These are phyloP conservation scores for Lasiosphaeria ovina DNA, from an alignment of 495 filamentous ascomycete species.

Conservation along the genomic window DNA sequence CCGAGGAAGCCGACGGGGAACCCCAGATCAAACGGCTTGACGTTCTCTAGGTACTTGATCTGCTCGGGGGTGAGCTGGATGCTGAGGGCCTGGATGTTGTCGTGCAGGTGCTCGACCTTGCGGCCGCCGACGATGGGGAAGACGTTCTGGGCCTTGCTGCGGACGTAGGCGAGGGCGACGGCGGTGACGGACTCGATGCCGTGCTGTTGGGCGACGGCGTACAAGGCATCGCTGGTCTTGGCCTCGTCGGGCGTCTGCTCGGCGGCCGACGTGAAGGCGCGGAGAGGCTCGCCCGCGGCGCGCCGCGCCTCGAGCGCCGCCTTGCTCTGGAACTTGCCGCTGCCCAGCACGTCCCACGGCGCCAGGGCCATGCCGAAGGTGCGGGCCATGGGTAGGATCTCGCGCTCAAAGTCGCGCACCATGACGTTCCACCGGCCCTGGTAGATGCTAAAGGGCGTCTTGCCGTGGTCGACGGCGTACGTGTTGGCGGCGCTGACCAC, in stretches of 20 bases:
- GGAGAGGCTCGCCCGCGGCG: slow-evolving; percentile 34
- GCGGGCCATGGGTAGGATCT: slow-evolving; percentile 56
- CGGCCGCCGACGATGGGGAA: slow-evolving; percentile 53
- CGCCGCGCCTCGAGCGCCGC: slow-evolving; percentile 36
- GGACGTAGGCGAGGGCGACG: slow-evolving; percentile 53
- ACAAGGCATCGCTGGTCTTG: slow-evolving; percentile 44
- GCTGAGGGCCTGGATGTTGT: slow-evolving; percentile 58
- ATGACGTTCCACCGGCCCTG: slow-evolving; percentile 61
- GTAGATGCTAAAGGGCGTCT: slow-evolving; percentile 63
- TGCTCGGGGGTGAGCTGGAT: slow-evolving; percentile 55
- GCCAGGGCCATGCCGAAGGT: slow-evolving; percentile 58
- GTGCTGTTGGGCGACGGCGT: slow-evolving; percentile 49
- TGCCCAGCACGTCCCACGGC: slow-evolving; percentile 55
- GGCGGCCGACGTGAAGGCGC: slow-evolving; percentile 31
- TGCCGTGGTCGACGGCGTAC: slow-evolving; percentile 59
- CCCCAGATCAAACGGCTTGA: slow-evolving; percentile 47
- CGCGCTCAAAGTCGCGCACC: slow-evolving; percentile 54
- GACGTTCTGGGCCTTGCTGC: slow-evolving; percentile 49
- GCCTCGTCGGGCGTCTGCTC: slow-evolving; percentile 39
- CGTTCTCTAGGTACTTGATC: slow-evolving; percentile 54
- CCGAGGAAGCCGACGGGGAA: slow-evolving; percentile 52
- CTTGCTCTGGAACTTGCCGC: slow-evolving; percentile 52
- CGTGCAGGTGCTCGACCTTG: slow-evolving; percentile 61
- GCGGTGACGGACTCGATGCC: slow-evolving; percentile 36
- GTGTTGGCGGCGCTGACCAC: slow-evolving; percentile 58